Evolutionary conservation across 2,329 filamentous ascomycete species (phyloP).

Genomic region (Diaporthe amygdali): DNA sequence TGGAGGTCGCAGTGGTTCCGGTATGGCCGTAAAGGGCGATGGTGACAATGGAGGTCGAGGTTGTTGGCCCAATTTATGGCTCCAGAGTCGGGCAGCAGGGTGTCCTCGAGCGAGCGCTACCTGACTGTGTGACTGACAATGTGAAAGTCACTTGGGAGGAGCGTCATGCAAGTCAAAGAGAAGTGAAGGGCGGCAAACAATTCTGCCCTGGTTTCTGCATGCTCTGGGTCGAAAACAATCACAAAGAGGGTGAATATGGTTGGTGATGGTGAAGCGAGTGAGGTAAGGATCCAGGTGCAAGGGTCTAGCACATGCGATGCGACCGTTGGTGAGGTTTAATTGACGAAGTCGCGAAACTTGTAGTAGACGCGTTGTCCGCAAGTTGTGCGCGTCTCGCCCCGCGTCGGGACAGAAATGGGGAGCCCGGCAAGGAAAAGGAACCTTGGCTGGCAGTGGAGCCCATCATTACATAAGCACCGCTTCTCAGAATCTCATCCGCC

Average conservation of each 20-base stretch:
- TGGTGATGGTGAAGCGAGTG: background rate
- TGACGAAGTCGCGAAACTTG: conserved; percentile 14
- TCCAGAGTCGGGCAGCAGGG: background rate
- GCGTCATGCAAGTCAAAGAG: background rate
- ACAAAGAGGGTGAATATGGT: background rate
- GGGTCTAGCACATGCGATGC: background rate
- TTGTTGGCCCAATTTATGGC: background rate
- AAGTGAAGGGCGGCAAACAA: background rate
- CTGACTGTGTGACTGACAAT: background rate
- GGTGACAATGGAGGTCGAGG: background rate
- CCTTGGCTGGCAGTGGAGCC: background rate
- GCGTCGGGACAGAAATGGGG: background rate
- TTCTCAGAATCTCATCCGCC: too few species aligned
- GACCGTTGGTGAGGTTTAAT: background rate
- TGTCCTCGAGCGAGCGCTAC: background rate
- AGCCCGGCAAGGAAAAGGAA: background rate
- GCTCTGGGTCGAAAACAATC: background rate
- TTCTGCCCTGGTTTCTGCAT: background rate
- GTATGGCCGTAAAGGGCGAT: background rate
- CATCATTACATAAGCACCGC: background rate
- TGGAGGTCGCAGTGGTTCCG: background rate
- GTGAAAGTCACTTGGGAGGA: background rate
- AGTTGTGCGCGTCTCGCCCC: conserved; percentile 13
- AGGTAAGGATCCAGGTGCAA: background rate
- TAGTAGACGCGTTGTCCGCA: conserved; percentile 9